Evolutionary conservation across 495 filamentous ascomycete species (phyloP), one percentile per base, ranked within the genome.

Genomic region (Coniosporium apollinis): DNA sequence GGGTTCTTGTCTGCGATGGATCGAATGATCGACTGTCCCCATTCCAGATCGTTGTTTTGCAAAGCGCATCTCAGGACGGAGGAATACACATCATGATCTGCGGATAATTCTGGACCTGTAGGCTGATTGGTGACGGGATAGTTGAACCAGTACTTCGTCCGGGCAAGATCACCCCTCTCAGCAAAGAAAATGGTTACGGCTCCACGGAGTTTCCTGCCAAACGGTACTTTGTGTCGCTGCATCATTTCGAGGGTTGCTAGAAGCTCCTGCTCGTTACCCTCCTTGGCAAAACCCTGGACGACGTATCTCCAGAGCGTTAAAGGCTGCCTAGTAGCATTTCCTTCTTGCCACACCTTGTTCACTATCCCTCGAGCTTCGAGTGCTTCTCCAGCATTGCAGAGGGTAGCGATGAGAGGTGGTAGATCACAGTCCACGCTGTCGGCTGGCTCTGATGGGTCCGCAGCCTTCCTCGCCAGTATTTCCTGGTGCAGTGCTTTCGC

Each of bases 251-350:
- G 53, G 9, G 59, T 56, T 21, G 49, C 44, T 3, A 69, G 33
- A 9, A 81, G 50, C 37, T 69, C 62, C 46, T 66, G 36, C 43
- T 72, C 59, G 36, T 73, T 67, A 7, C 67, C 66, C 41, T 82
- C 72, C 39, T 58, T 57, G 10, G 71, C 72, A 42, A 86, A 76
- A 1, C 83, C 82, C 20, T 59, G 57, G 22, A 89, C 44, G 4
- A 85, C 59, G 9, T 54, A 47, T 2, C 62, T 55, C 72, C 78
- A 85, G n/a, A 66, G n/a, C n/a, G n/a, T n/a, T n/a, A n/a, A n/a
- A n/a, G n/a, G n/a, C n/a, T n/a, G n/a, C n/a, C n/a, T n/a, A n/a
- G n/a, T n/a, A n/a, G n/a, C n/a, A n/a, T n/a, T n/a, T n/a, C n/a
- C n/a, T n/a, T n/a, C n/a, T n/a, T n/a, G n/a, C n/a, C n/a, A n/a